These are phyloP conservation scores for Fusarium haematococcum DNA, from an alignment of 2,329 filamentous ascomycete species.

Conservation along the genomic window DNA sequence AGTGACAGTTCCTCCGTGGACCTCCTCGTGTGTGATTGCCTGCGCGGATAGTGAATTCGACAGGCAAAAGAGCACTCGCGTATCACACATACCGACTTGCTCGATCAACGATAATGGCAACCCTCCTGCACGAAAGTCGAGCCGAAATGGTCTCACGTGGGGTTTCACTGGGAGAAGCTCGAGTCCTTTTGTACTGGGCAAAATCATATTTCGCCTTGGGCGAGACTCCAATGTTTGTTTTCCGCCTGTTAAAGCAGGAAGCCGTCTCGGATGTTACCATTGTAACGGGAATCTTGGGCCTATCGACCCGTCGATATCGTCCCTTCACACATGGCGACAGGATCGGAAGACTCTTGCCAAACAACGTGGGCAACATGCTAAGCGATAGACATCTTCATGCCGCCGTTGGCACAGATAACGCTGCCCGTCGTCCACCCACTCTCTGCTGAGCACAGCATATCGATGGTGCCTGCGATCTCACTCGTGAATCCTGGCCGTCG, in stretches of 20 bases:
- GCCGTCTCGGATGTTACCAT: constrained; percentile 21
- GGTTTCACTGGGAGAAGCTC: neutral
- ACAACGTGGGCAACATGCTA: constrained; percentile 20
- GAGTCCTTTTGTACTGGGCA: neutral
- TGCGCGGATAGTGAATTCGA: too few species aligned
- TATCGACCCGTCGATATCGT: neutral
- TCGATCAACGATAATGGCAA: neutral
- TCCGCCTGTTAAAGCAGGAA: constrained; percentile 6
- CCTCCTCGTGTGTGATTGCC: neutral
- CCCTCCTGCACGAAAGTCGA: neutral
- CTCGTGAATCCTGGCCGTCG: constrained; percentile 50
- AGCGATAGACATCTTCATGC: constrained; percentile 55
- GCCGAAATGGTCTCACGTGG: neutral
- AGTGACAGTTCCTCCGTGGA: neutral
- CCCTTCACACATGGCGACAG: neutral
- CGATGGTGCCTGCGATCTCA: constrained; percentile 77
- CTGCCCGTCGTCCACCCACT: constrained; percentile 77
- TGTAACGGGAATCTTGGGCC: neutral
- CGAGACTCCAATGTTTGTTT: neutral
- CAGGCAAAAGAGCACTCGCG: neutral
- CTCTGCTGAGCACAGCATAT: constrained; percentile 76
- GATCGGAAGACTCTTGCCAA: neutral
- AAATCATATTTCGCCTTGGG: neutral
- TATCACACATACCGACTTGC: neutral
- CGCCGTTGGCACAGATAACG: constrained; percentile 77